These are phyloP conservation scores for Pseudogymnoascus sp. DNA, from an alignment of 2,329 filamentous ascomycete genomes.

Conservation along the genomic window DNA sequence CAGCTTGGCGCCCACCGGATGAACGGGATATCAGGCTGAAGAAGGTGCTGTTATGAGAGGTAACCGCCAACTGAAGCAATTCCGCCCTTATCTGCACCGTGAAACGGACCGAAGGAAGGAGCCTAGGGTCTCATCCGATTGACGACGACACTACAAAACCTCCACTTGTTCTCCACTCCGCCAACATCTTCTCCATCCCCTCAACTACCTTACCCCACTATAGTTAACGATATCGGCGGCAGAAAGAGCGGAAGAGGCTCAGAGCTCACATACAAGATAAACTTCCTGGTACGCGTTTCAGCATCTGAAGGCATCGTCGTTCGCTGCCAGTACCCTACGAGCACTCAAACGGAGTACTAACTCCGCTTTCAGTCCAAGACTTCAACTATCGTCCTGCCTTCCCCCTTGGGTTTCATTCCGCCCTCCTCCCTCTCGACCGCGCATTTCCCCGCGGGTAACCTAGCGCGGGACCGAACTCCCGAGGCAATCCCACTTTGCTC, in stretches of 20 bases:
- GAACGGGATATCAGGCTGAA: conserved; percentile 1
- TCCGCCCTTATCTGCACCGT: not conserved
- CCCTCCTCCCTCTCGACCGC: not conserved
- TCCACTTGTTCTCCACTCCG: conserved; percentile 4
- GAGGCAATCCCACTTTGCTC: not conserved
- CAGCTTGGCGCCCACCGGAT: not conserved
- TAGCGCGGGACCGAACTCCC: conserved; percentile 3
- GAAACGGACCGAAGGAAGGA: not conserved
- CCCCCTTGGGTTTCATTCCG: conserved; percentile 1
- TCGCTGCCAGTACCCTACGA: not conserved
- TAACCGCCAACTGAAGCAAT: not conserved
- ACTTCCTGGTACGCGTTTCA: not conserved
- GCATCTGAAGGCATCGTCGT: not conserved
- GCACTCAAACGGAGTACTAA: not conserved
- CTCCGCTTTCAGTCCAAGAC: not conserved
- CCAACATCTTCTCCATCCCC: not conserved
- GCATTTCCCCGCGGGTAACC: conserved; percentile 3
- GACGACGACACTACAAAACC: conserved; percentile 4
- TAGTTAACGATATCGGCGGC: conserved; percentile 3
- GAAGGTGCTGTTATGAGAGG: not conserved
- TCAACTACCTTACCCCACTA: conserved; percentile 3
- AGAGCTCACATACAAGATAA: conserved; percentile 4
- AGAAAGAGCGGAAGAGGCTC: not conserved
- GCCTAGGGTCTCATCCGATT: not conserved
- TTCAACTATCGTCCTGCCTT: not conserved